phyloP scores from a whole-genome alignment of 805 yeast species.

The Saturnispora mendoncae region DNA sequence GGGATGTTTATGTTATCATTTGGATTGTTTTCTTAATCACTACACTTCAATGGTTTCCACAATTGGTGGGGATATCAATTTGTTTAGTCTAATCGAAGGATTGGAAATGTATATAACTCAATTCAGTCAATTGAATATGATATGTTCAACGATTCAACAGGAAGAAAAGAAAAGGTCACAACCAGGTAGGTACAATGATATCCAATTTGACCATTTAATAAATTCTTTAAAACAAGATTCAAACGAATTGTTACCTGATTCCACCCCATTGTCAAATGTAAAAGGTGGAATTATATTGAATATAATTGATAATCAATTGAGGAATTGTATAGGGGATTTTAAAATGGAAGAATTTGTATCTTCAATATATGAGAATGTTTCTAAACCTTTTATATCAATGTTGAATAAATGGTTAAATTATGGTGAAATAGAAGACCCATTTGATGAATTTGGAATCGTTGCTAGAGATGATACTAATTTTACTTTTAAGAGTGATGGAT shows the following conservation, averaged over 20 bases:
- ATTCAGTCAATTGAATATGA: not conserved
- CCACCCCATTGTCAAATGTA: conserved; percentile 42
- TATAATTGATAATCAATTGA: conserved; percentile 50
- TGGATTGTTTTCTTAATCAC: conserved; percentile 37
- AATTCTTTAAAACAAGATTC: conserved; percentile 32
- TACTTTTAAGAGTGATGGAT: conserved; percentile 63
- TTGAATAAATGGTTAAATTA: conserved; percentile 69
- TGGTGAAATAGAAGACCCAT: conserved; percentile 72
- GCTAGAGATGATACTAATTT: conserved; percentile 66
- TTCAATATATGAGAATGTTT: conserved; percentile 46
- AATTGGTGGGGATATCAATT: conserved; percentile 38
- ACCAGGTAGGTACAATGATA: conserved; percentile 22
- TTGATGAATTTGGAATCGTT: conserved; percentile 73
- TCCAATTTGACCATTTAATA: conserved; percentile 27
- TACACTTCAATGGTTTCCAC: conserved; percentile 28
- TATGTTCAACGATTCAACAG: conserved; percentile 25
- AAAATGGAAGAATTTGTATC: conserved; percentile 44
- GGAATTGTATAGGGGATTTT: conserved; percentile 57
- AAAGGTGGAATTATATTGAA: conserved; percentile 74
- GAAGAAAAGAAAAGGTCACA: conserved; percentile 36
- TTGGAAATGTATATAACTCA: not conserved
- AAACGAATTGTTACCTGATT: conserved; percentile 40
- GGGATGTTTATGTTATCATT: conserved; percentile 60
- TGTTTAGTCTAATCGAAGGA: conserved; percentile 16
- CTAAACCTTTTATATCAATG: conserved; percentile 56